Evolutionary conservation across 1,284 basidiomycete genomes (phyloP).

Genomic region (Cryptococcus sp.): DNA sequence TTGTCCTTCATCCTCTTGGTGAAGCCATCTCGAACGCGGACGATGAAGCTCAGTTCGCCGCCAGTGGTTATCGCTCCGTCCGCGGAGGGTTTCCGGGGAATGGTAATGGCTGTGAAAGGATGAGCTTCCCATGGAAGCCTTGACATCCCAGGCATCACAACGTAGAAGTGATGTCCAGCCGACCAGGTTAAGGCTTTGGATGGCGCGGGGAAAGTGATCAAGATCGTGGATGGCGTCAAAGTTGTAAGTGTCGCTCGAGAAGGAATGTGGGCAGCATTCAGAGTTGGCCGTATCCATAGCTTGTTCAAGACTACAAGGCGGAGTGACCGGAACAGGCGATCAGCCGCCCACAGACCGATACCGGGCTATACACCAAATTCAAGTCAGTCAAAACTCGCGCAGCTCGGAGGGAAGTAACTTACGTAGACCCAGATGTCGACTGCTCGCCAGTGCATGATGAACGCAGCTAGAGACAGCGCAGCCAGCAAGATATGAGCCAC

Average conservation of each 20-base stretch:
- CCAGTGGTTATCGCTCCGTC: constrained; percentile 6
- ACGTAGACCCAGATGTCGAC: constrained; percentile 35
- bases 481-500: constrained; percentile 56
- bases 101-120: constrained; percentile 45
- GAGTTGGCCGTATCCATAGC: constrained; percentile 45
- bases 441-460: constrained; percentile 36
- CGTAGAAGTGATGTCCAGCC: constrained; percentile 46
- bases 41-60: constrained; percentile 35
- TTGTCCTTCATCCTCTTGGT: constrained; percentile 33
- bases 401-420: constrained; percentile 8
- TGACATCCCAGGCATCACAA: constrained; percentile 43
- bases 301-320: constrained; percentile 62
- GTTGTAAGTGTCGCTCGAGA: constrained; percentile 51
- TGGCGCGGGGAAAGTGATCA: constrained; percentile 25
- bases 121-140: constrained; percentile 48
- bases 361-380: constrained; percentile 59
- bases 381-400: not conserved
- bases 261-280: constrained; percentile 24
- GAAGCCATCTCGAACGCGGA: constrained; percentile 41
- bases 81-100: constrained; percentile 20
- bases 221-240: constrained; percentile 32
- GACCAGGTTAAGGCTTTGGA: constrained; percentile 33
- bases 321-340: constrained; percentile 60
- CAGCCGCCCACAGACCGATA: constrained; percentile 66
- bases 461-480: constrained; percentile 31